Conservation (phyloP, 1,284 basidiomycete species). For the Jaminaea rosea region DNA sequence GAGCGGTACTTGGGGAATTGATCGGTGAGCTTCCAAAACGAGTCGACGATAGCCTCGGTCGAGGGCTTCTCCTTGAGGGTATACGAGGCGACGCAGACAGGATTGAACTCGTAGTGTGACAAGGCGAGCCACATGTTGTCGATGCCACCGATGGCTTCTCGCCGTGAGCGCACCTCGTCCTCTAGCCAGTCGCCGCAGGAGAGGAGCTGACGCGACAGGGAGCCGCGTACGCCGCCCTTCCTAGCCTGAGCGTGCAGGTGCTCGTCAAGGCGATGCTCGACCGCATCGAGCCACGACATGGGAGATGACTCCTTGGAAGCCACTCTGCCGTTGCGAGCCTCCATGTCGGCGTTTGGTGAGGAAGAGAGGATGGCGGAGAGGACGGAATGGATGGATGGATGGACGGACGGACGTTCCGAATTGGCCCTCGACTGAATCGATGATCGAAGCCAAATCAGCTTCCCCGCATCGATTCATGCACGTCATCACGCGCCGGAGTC, state of each 20-base stretch:
- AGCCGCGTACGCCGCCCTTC: neutral
- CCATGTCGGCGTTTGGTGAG: no score
- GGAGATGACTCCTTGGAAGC: no score
- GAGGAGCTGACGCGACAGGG: neutral
- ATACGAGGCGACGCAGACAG: constrained; percentile 37
- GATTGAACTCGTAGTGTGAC: constrained; percentile 28
- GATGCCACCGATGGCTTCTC: constrained; percentile 3
- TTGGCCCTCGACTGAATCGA: no score
- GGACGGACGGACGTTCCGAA: no score
- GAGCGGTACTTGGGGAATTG: constrained; percentile 39
- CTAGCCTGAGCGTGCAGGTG: neutral
- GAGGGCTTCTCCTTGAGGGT: constrained; percentile 21
- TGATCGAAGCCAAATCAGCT: no score
- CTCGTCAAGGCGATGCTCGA: neutral
- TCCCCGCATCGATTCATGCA: no score
- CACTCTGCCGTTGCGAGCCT: no score
- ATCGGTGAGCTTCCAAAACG: constrained; percentile 16
- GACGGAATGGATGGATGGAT: no score
- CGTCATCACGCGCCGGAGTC: no score
- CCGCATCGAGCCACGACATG: neutral
- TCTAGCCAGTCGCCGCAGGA: constrained; percentile 1
- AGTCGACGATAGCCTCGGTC: constrained; percentile 13
- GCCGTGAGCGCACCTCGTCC: neutral
- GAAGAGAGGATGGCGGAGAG: no score
- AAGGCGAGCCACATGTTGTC: constrained; percentile 37